Percentiles rank a stretch among this genome's conserved stretches.
Evolutionary conservation across 106 monocot species (phyloP).

Genomic region (Dendrobium nobile): DNA sequence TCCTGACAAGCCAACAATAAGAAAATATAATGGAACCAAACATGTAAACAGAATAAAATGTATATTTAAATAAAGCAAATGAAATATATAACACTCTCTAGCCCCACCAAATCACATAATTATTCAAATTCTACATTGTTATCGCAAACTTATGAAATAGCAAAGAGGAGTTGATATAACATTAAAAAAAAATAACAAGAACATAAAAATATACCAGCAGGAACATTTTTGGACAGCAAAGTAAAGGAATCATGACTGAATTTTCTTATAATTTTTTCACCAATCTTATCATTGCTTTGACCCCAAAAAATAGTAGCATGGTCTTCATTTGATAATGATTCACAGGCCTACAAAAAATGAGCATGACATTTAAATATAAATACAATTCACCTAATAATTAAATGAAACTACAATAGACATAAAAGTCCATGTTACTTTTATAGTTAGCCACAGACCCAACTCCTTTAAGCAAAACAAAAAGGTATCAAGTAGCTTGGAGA

Average conservation of each 20-base stretch:
- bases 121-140: neutral
- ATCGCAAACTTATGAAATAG: neutral
- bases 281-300: slow-evolving; percentile 18
- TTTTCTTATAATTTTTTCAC: slow-evolving; percentile 23
- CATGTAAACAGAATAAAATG: neutral
- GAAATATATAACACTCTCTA: neutral
- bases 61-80: neutral
- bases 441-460: slow-evolving; percentile 43
- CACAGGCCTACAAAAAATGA: slow-evolving; percentile 39
- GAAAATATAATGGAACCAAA: neutral
- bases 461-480: slow-evolving; percentile 47
- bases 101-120: neutral
- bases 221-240: slow-evolving; percentile 21
- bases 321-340: slow-evolving; percentile 35
- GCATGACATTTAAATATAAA: neutral
- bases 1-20: slow-evolving; percentile 7
- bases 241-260: slow-evolving; percentile 35
- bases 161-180: neutral
- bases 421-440: slow-evolving; percentile 28
- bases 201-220: slow-evolving; percentile 26
- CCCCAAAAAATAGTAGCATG: slow-evolving; percentile 43
- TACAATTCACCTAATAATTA: neutral
- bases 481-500: slow-evolving; percentile 27
- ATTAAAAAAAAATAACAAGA: neutral
- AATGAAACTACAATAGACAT: neutral